phyloP scores from a whole-genome alignment of 768 basidiomycete species.

The Phlegmacium glaucopus region DNA sequence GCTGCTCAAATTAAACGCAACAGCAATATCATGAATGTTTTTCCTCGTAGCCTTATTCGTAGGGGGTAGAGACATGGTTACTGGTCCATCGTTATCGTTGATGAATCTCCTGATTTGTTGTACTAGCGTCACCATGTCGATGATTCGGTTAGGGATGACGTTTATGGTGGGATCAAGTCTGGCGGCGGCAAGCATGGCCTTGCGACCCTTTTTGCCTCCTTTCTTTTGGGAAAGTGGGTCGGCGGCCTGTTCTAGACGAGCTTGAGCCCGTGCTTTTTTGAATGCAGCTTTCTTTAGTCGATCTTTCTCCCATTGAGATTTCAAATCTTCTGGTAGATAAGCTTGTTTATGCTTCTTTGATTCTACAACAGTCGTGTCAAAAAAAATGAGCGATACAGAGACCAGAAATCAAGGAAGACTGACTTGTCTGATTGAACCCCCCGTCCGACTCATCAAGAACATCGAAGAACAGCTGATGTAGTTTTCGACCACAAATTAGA shows the following conservation, averaged over 20 bases:
- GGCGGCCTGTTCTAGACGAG: slow-evolving; percentile 50
- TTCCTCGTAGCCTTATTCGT: slow-evolving; percentile 71
- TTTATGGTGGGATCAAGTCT: slow-evolving; percentile 43
- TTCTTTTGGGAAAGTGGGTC: slow-evolving; percentile 64
- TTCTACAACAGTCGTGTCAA: slow-evolving; percentile 17
- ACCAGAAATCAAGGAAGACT: slow-evolving; percentile 20
- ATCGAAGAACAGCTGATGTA: no score
- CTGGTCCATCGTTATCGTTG: slow-evolving; percentile 44
- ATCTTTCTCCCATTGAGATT: slow-evolving; percentile 75
- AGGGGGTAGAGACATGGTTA: slow-evolving; percentile 70
- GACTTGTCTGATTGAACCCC: slow-evolving; percentile 43
- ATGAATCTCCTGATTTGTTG: slow-evolving; percentile 71
- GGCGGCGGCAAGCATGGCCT: slow-evolving; percentile 60
- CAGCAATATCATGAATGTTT: slow-evolving; percentile 77
- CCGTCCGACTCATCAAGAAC: slow-evolving; percentile 26
- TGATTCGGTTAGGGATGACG: slow-evolving; percentile 47
- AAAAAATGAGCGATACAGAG: neutral
- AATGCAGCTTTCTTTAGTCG: slow-evolving; percentile 77
- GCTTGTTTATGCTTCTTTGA: slow-evolving; percentile 52
- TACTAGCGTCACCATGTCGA: slow-evolving; percentile 67
- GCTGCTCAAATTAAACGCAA: slow-evolving; percentile 75
- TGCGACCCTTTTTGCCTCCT: slow-evolving; percentile 65
- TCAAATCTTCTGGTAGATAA: slow-evolving; percentile 54
- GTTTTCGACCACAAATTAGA: neutral
- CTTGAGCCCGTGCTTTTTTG: slow-evolving; percentile 60